Evolutionary conservation across 768 basidiomycete genomes (phyloP).

Genomic region (Tylopilus sp.): DNA sequence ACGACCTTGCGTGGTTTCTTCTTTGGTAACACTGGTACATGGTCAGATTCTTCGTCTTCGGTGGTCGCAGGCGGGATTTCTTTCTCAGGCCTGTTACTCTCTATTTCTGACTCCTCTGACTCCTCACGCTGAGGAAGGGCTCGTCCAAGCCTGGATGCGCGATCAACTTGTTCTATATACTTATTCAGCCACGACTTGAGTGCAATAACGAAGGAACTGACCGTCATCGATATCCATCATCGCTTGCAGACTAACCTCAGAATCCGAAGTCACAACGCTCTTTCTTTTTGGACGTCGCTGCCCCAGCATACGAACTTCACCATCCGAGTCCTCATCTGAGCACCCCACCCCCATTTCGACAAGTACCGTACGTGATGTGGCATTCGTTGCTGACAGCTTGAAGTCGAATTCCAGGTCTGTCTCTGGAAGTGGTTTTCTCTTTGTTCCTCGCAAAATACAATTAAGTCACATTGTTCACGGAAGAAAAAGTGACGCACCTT

Average conservation of each 20-base stretch:
- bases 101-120: slow-evolving; percentile 23
- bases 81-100: slow-evolving; percentile 32
- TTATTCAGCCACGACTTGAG: slow-evolving; percentile 15
- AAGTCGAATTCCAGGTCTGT: slow-evolving; percentile 28
- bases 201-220: slow-evolving; percentile 30
- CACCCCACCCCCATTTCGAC: slow-evolving; percentile 48
- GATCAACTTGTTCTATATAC: slow-evolving; percentile 25
- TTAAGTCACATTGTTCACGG: slow-evolving; percentile 5
- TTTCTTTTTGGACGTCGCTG: slow-evolving; percentile 32
- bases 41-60: slow-evolving; percentile 28
- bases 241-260: slow-evolving; percentile 44
- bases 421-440: slow-evolving; percentile 42
- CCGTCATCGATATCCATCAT: slow-evolving; percentile 82
- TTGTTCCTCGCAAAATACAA: slow-evolving; percentile 32
- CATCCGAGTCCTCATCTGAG: slow-evolving; percentile 58
- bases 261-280: slow-evolving; percentile 39
- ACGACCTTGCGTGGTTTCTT: slow-evolving; percentile 53
- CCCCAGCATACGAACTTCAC: slow-evolving; percentile 24
- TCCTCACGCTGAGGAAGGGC: slow-evolving; percentile 21
- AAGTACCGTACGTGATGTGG: slow-evolving; percentile 13
- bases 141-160: slow-evolving; percentile 14
- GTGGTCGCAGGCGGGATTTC: slow-evolving; percentile 26
- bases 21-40: slow-evolving; percentile 33
- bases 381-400: slow-evolving; percentile 1
- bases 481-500: slow-evolving; percentile 8